Conservation (phyloP, 2,329 filamentous ascomycete genomes). For the Graphilbum fragrans region DNA sequence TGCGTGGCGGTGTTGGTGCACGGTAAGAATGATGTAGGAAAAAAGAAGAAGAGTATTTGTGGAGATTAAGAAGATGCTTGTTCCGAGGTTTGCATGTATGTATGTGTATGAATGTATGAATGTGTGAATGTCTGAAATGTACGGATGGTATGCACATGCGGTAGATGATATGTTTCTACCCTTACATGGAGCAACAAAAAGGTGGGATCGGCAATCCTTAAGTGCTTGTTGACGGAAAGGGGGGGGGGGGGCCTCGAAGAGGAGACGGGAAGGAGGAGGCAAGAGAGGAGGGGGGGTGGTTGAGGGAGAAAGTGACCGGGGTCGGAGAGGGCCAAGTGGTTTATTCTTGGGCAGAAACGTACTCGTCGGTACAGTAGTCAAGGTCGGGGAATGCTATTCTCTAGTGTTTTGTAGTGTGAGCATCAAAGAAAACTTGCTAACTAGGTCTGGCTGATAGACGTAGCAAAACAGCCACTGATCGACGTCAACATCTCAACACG, state of each 20-base stretch:
- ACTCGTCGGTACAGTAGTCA: no score
- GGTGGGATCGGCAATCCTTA: conserved; percentile 48
- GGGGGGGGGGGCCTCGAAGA: conserved; percentile 14
- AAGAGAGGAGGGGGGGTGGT: conserved; percentile 5
- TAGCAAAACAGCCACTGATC: neutral
- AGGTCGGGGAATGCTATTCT: neutral
- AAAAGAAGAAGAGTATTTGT: neutral
- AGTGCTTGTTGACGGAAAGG: conserved; percentile 28
- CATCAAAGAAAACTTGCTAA: no score
- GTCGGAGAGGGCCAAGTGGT: neutral
- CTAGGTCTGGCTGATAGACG: neutral
- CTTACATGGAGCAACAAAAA: neutral
- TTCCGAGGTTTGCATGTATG: neutral
- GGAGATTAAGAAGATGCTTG: neutral
- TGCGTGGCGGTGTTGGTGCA: no score
- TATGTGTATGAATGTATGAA: no score
- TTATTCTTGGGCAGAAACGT: neutral
- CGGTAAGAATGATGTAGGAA: conserved; percentile 15
- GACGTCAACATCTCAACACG: neutral
- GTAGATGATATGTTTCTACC: neutral
- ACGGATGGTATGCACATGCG: no score
- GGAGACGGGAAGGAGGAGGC: conserved; percentile 13
- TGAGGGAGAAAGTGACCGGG: neutral
- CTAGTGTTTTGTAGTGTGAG: neutral
- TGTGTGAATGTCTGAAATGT: no score